Base-by-base conservation (phyloP, 257 asterid species). In the Marsdenia floribunda region DNA sequence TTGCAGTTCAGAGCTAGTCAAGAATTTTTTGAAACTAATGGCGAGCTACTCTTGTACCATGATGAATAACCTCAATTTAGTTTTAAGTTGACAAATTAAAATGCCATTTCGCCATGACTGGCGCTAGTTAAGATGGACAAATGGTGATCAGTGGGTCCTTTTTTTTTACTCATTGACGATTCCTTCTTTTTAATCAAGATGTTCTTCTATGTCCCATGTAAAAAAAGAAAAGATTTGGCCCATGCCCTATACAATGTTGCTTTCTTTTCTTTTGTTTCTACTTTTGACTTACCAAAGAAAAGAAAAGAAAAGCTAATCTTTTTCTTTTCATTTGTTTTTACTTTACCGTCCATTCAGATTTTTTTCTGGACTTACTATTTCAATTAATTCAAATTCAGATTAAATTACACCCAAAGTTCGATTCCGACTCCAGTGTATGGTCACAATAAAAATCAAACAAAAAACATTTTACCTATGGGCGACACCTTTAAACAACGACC, bases 41-140 rank as follows among this genome's bases (percentile, higher is more conserved):
- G 54, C 22, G 54, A 61, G 47, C 44, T 77, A 68, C n/a, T 68
- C 38, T 55, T 26, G 59, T 53, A 14, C 16, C 8, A 66, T 55
- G 16, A 12, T 55, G 71, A 7, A 57, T 15, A 21, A 26, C 0
- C 24, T 47, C 12, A 24, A 18, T 46, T 74, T 44, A 44, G n/a
- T 3, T 74, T 49, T 74, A 74, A 61, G 78, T 22, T 65, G 83
- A 75, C 79, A 75, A 44, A 38, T 79, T 73, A 73, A 52, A 69
- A 40, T 75, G 49, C 47, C 40, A 57, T 86, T 80, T 88, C 80
- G 86, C 86, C 90, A 80, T 86, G 81, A 89, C 82, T 86, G 63
- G 80, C 91, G 91, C 82, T 49, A 38, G 61, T 29, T 29, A 44
- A 6, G 83, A 82, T 78, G 68, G 77, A 8, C 80, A 76, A 78